Base-by-base conservation (phyloP, 2,329 filamentous ascomycete genomes). In the Fusarium hostae region DNA sequence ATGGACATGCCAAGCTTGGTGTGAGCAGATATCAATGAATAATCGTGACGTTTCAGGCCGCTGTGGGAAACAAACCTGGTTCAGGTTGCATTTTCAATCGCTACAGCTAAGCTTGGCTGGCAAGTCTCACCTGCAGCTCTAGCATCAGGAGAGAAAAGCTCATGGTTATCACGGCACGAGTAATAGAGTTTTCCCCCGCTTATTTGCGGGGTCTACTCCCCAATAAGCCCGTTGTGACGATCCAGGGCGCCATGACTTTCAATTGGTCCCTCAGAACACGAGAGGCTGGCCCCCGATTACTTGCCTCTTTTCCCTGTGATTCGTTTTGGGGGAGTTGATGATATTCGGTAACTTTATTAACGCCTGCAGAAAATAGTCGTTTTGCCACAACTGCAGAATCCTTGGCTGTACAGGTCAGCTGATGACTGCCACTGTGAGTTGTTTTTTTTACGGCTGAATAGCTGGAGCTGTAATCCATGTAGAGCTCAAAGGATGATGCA, bases 41-140 rank as follows among this genome's bases (percentile, higher is more conserved):
- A 66, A 71, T 72, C 2, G 55, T 72, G 68, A 72, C 68, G 64
- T 55, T 58, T 18, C 51, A 35, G 34, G 20, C 32, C 35, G 52
- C 24, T 70, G 51, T 55, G 66, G 61, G 67, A 66, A 48, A 62
- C 18, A 26, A 28, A 22, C 59, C 59, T 55, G 32, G 59, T 39
- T 32, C 6, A n/a, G 6, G 50, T 40, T 8, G 40, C 26, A 63
- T 51, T 41, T 16, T 11, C 26, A 30, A 59, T 50, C 52, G 59
- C 18, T 20, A n/a, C 34, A 55, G 40, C 44, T 22, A 39, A 15
- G 48, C n/a, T 28, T n/a, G 39, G 22, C 39, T 56, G 20, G 24
- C 47, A 54, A 66, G 66, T 66, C 57, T 71, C 39, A 68, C 48
- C 26, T 56, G 58, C 68, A 68, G 58, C 26, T 30, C 9, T 58